Conservation (phyloP, 768 basidiomycete species). For the Hemileccinum impolitum region DNA sequence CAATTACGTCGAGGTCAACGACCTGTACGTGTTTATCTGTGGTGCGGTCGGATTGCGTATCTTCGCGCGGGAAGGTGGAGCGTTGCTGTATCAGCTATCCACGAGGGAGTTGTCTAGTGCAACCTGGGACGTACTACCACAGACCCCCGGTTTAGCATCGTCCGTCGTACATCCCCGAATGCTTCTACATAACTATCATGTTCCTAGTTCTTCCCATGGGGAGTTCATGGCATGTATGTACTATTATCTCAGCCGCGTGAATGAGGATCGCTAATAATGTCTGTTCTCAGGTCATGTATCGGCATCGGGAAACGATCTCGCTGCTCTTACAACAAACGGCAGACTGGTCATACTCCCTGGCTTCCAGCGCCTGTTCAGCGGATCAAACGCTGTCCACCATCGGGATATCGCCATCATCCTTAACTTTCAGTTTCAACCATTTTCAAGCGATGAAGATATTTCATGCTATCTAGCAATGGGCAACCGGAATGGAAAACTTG, state of each 20-base stretch:
- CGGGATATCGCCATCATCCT: constrained; percentile 32
- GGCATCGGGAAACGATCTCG: constrained; percentile 40
- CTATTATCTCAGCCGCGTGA: not conserved
- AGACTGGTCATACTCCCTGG: constrained; percentile 26
- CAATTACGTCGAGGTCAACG: constrained; percentile 64
- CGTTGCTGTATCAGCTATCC: constrained; percentile 42
- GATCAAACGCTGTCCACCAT: constrained; percentile 35
- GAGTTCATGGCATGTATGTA: constrained; percentile 29
- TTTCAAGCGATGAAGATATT: constrained; percentile 10
- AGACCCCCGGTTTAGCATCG: constrained; percentile 1
- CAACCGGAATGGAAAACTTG: constrained; percentile 36
- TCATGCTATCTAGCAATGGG: constrained; percentile 52
- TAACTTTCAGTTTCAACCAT: constrained; percentile 27
- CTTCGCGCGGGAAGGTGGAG: constrained; percentile 48
- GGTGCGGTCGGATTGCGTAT: constrained; percentile 46
- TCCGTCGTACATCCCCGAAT: constrained; percentile 21
- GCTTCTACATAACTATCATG: constrained; percentile 12
- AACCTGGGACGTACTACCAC: constrained; percentile 32
- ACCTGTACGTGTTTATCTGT: constrained; percentile 58
- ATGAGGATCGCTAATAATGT: constrained; percentile 1
- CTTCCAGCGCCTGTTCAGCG: constrained; percentile 26
- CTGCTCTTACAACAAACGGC: constrained; percentile 27
- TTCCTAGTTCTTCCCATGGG: not conserved
- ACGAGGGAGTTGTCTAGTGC: constrained; percentile 35
- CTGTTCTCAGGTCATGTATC: constrained; percentile 41